Base-by-base conservation (phyloP, 2,329 filamentous ascomycete genomes). In the Verticillium nonalfalfae region DNA sequence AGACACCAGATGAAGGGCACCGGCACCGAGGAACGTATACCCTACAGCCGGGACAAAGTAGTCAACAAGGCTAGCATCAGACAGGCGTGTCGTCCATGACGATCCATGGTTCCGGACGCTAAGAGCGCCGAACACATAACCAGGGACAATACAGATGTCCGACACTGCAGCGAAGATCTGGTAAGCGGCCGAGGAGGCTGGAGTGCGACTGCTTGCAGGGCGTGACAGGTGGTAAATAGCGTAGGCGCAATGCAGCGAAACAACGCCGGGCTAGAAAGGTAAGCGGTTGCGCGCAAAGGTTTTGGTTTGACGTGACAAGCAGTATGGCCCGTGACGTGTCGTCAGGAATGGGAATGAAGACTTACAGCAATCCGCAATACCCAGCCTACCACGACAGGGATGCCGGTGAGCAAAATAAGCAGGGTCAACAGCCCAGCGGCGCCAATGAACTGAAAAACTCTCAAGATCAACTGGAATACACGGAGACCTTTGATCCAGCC, bases 131-230 rank as follows among this genome's bases (percentile, higher is more conserved):
- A 85, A 88, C 7, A 78, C 78, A 68, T 85, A 89, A 40, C 88
- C 75, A 9, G 82, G 79, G 33, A 84, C 66, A 55, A 83, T 75
- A 11, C 76, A 77, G 14, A 86, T 69, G 72, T 98, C 94, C 52
- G 90, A 84, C 54, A 92, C 77, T 11, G 85, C 81, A 2, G 93
- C 86, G 72, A 97, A 98, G 61, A 95, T 77, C 75, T 96, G 92
- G 75, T 98, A 98, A 65, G 91, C 94, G 14, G 91, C 88, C 18
- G 92, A 91, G 26, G 91, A 96, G 3, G 81, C 88, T 0, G 94
- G 88, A 0, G 93, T 87, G 59, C 93, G 86, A 55, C 81, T 84
- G 57, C 85, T 86, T 1, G 90, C 84, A 40, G 88, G 85, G 36
- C 90, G 85, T 14, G 85, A 80, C 45, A 96, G 85, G 72, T 97